phyloP scores from a whole-genome alignment of 2,329 filamentous ascomycete genomes.

The Teratosphaeria gauchensis region DNA sequence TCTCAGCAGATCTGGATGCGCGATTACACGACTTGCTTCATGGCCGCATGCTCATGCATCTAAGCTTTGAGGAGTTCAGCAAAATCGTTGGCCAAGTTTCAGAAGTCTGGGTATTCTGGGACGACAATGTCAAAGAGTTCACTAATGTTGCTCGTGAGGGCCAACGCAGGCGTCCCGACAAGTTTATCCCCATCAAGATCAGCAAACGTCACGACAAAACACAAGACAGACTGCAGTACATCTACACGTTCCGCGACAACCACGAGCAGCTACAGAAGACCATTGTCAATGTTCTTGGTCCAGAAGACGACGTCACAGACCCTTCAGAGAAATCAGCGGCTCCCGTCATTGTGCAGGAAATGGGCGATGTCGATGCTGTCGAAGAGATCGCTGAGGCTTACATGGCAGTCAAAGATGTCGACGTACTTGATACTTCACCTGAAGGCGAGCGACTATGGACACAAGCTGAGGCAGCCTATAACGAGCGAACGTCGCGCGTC shows the following conservation, averaged over 20 bases:
- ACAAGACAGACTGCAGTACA: conserved; percentile 84
- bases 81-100: conserved; percentile 74
- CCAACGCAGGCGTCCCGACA: conserved; percentile 84
- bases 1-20: conserved; percentile 83
- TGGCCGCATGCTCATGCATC: conserved; percentile 78
- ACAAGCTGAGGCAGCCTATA: conserved; percentile 90
- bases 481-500: conserved; percentile 90
- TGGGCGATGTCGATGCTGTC: conserved; percentile 93
- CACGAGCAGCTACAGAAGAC: conserved; percentile 96
- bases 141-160: conserved; percentile 95
- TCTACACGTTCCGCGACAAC: conserved; percentile 88
- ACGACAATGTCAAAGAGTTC: conserved; percentile 93
- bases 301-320: conserved; percentile 44
- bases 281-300: conserved; percentile 91
- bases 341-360: conserved; percentile 74
- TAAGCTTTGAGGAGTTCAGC: conserved; percentile 86
- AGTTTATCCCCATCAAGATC: conserved; percentile 98
- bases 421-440: conserved; percentile 81
- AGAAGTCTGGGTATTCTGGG: conserved; percentile 84
- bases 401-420: conserved; percentile 85
- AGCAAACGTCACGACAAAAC: conserved; percentile 76
- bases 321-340: conserved; percentile 49
- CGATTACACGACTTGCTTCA: conserved; percentile 78
- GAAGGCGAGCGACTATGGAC: conserved; percentile 90
- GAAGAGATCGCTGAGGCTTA: conserved; percentile 94